Base-by-base conservation (phyloP, 768 basidiomycete species). In the Mycena leptocephala region DNA sequence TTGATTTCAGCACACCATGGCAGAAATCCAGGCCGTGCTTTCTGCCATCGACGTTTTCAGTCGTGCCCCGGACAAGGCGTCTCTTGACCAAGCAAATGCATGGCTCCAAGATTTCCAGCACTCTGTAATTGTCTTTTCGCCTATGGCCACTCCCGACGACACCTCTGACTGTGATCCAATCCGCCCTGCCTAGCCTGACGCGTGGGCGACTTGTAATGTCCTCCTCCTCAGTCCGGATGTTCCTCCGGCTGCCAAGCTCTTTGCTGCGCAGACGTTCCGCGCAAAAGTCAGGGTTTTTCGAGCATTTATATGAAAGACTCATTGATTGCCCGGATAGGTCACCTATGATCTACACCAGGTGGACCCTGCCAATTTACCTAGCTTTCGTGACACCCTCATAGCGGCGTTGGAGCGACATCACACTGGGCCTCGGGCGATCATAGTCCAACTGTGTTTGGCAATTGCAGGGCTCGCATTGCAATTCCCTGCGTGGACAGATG, bases 91-190 rank as follows among this genome's bases (percentile, higher is more conserved):
- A 79, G 98, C 97, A 79, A 99, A 98, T 87, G 87, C 92, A 79
- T 99, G 97, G 97, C 93, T 99, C 77, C 95, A 97, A 88, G 97
- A 97, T 86, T 99, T 99, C 85, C 98, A 99, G 89, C 97, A 99
- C 90, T 97, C 96, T 89, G 98, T 99, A 93, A 95, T 93, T 95
- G 89, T 88, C 88, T 86, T 92, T 92, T 93, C 92, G 89, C 91
- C 90, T 92, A 86, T 92, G 90, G 92, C 88, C 90, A 89, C 85
- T 88, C 86, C 87, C 88, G 80, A 89, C 90, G 85, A 84, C 89
- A 85, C 89, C 89, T 93, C 93, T 94, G 89, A 95, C 92, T 84
- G 83, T 88, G 86, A 86, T 87, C 87, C 88, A 88, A 87, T 88
- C 86, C 88, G 87, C 88, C 86, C 85, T 91, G 89, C 88, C 86